phyloP scores from a whole-genome alignment of 345 rosid species.

The Rhodamnia rubescens region DNA sequence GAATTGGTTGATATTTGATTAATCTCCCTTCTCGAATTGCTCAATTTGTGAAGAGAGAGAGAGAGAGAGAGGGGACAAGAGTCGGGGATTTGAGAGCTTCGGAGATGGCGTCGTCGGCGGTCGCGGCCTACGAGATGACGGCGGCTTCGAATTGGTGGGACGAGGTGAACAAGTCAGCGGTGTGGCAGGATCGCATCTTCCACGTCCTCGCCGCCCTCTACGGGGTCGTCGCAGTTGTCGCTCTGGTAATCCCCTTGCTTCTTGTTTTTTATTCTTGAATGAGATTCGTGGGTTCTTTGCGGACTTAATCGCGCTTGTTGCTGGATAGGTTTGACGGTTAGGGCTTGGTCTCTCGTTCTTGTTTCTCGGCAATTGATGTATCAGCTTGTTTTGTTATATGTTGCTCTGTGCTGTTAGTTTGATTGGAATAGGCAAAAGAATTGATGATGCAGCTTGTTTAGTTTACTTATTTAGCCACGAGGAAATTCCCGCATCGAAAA shows the following conservation, averaged over 20 bases:
- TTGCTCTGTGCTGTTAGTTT: not conserved
- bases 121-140: constrained; percentile 24
- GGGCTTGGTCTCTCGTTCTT: not conserved
- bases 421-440: not conserved
- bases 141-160: constrained; percentile 71
- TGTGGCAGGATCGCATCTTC: constrained; percentile 88
- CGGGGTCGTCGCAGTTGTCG: constrained; percentile 58
- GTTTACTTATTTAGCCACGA: not conserved
- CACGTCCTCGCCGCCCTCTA: constrained; percentile 56
- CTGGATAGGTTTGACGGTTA: not conserved
- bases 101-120: constrained; percentile 15
- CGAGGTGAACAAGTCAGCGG: constrained; percentile 41
- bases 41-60: not conserved
- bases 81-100: not conserved
- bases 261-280: not conserved
- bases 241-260: constrained; percentile 28
- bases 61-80: not conserved
- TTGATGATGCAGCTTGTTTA: not conserved
- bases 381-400: not conserved
- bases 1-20: not conserved
- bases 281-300: not conserved
- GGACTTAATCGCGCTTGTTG: not conserved
- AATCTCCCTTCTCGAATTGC: not conserved
- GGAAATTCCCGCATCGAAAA: not conserved
- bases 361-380: not conserved